Evolutionary conservation across 768 basidiomycete genomes (phyloP).

Genomic region (Sporobolomyces roseus): DNA sequence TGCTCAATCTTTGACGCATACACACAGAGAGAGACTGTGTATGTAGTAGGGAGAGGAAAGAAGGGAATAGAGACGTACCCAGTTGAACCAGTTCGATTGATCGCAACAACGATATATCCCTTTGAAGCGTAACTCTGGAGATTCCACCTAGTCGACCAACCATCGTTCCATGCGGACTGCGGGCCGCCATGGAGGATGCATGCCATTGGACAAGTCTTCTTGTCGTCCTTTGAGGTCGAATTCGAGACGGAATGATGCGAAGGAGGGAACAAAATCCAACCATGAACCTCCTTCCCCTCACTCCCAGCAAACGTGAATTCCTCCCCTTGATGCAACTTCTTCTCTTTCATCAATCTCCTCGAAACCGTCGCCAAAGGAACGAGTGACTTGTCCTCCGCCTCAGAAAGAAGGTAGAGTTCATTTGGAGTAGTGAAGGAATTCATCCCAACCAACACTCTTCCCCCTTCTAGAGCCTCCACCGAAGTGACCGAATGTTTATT

Average conservation of each 20-base stretch:
- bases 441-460: conserved; percentile 63
- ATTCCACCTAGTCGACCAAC: conserved; percentile 84
- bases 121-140: conserved; percentile 80
- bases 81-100: conserved; percentile 93
- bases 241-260: conserved; percentile 45
- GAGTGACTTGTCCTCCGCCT: neutral
- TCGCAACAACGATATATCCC: conserved; percentile 79
- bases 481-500: conserved; percentile 59
- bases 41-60: too few species aligned
- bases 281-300: conserved; percentile 68
- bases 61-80: too few species aligned
- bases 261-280: conserved; percentile 75
- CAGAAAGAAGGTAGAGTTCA: conserved; percentile 61
- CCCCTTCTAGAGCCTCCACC: too few species aligned
- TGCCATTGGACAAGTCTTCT: conserved; percentile 63
- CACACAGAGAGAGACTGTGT: too few species aligned
- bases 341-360: conserved; percentile 57
- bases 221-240: conserved; percentile 44
- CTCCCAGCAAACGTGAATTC: conserved; percentile 90
- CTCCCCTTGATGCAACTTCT: conserved; percentile 62
- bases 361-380: conserved; percentile 59
- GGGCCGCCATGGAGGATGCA: conserved; percentile 55
- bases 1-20: too few species aligned
- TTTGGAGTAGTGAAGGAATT: conserved; percentile 76
- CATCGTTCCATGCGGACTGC: conserved; percentile 75